Evolutionary conservation across 768 basidiomycete species (phyloP), one percentile per base, ranked within the genome.

Genomic region (Serendipita sp.): DNA sequence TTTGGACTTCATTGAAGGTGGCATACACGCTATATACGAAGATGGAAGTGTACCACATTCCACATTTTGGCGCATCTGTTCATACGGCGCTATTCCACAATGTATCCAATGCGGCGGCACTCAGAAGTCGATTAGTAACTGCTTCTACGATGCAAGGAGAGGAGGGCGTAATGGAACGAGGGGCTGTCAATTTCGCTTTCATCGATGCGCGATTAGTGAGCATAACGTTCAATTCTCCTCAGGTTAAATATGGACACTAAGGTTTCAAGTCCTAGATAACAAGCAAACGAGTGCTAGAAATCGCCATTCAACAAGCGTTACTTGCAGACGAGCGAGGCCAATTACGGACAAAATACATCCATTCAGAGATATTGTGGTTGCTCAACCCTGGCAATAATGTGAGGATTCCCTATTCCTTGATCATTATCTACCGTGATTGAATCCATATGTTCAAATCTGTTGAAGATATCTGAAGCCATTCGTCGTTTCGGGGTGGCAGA

Each of bases 371-470:
- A 62, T 77, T 97, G n/a, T 92, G 88, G 79, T 75, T 82, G 24
- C 77, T 97, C 56, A 91, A 88, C 68, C 92, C 92, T 1, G 89
- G 85, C 3, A 89, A 90, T 68, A 96, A 94, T 71, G 91, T 89
- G 64, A 56, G 78, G 69, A 24, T 24, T 24, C 24, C 24, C 24
- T 24, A 24, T 24, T 24, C 24, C 24, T 24, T 24, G 24, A 24
- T 24, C 24, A 24, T 2, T 41, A 13, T 41, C 32, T 70, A 48
- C 18, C 3, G 24, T 41, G 7, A 37, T 56, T 30, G 54, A 65
- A 13, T 16, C 41, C n/a, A 54, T 15, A 30, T 15, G 24, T 37
- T 66, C 46, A 51, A 38, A 11, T 30, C 65, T 34, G 37, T 32
- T 7, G n/a, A 64, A 94, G 91, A 97, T 98, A 63, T 83, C 86